Evolutionary conservation across 1,284 basidiomycete species (phyloP), one percentile per base, ranked within the genome.

Genomic region (Grifola frondosa): DNA sequence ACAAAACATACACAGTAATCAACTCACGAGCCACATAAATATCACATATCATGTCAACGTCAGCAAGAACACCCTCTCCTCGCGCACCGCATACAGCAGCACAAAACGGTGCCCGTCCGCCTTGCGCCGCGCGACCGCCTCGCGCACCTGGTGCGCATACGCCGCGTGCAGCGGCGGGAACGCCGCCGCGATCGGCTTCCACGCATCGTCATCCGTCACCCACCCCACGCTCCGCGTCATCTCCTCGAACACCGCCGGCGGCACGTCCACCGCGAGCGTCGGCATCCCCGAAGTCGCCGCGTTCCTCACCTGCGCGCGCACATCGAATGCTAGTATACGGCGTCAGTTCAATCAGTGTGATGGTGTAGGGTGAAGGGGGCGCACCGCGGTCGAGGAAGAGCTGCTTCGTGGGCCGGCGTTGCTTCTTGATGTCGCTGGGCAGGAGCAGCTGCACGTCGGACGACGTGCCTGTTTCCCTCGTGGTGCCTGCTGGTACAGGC

Each of bases 121-220:
- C 56, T 80, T 86, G 35, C 76, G 74, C 54, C 75, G 80, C 19
- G 67, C 61, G 3, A 79, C 73, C 2, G 81, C 75, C 26, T 89
- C 87, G 15, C 84, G 73, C 10, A 90, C 65, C 50, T 86, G 80
- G 30, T 74, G 61, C 1, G 81, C 80, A 57, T 88, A 86, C 3
- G 73, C 71, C 6, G 74, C 66, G 41, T 79, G 75, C 32, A 77
- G 69, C 17, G 73, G 67, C 0, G 80, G 77, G 57, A 88, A 81
- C 12, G 64, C 62, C 0, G 71, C 64, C 5, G 73, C 56, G 30
- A 89, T 71, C 4, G 67, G 49, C 61, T 80, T 82, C 84, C 88
- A 88, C 0, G 71, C 67, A 15, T 89, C 85, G 44, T 91, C 88
- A 48, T 87, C 84, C 3, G 74, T 74, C 20, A 89, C 63, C 88